Percentiles rank a stretch among this genome's conserved stretches.
Evolutionary conservation across 768 basidiomycete species (phyloP).

Genomic region (Phylloporus sp.): DNA sequence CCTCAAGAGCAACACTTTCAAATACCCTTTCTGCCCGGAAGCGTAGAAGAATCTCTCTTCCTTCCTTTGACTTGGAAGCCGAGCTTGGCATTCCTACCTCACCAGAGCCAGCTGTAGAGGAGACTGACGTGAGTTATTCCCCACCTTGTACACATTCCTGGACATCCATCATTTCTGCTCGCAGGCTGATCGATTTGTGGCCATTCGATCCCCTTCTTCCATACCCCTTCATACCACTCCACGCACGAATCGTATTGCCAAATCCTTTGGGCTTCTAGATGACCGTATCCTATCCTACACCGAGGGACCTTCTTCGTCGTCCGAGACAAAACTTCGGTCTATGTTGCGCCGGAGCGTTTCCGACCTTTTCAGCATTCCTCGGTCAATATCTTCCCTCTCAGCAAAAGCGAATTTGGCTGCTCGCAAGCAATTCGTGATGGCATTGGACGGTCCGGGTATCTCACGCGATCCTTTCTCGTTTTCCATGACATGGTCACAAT

Average conservation of each 20-base stretch:
- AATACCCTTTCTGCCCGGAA: conserved; percentile 40
- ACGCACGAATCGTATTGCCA: conserved; percentile 63
- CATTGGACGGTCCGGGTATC: conserved; percentile 64
- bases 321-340: conserved; percentile 40
- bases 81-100: conserved; percentile 26
- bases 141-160: background rate
- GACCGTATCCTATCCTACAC: conserved; percentile 53
- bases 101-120: conserved; percentile 21
- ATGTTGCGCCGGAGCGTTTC: conserved; percentile 52
- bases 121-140: conserved; percentile 25
- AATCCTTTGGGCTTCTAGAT: conserved; percentile 55
- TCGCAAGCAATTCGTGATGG: conserved; percentile 51
- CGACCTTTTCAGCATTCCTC: conserved; percentile 41
- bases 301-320: conserved; percentile 33
- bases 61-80: conserved; percentile 35
- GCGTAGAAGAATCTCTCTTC: conserved; percentile 39
- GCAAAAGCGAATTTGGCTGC: conserved; percentile 55
- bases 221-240: conserved; percentile 61
- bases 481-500: conserved; percentile 58
- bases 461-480: conserved; percentile 50
- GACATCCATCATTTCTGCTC: background rate
- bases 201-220: conserved; percentile 45
- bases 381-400: conserved; percentile 38
- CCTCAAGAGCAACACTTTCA: conserved; percentile 36
- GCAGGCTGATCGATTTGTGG: conserved; percentile 61